A percentile compares a stretch with the other conserved stretches of the same genome.
These are phyloP conservation scores for Stellera chamaejasme DNA, from an alignment of 345 rosid species.

Conservation along the genomic window DNA sequence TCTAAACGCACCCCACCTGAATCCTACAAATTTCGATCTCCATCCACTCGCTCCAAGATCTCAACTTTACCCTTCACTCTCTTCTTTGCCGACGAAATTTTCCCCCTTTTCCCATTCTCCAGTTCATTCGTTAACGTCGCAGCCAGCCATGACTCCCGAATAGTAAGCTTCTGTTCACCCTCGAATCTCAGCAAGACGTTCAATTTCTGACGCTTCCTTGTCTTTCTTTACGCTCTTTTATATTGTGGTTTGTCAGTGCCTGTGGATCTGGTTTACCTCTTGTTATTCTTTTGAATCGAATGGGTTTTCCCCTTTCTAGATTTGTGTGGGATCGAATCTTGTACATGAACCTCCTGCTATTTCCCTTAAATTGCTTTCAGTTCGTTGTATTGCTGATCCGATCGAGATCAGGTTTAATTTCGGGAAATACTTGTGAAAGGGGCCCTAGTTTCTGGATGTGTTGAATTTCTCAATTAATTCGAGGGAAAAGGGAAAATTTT, in stretches of 20 bases:
- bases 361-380: no score
- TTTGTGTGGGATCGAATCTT: no score
- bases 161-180: slow-evolving; percentile 42
- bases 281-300: not conserved
- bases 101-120: slow-evolving; percentile 12
- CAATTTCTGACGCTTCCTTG: not conserved
- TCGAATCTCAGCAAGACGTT: not conserved
- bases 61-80: slow-evolving; percentile 7
- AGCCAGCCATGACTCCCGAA: slow-evolving; percentile 81
- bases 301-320: no score
- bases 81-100: slow-evolving; percentile 23
- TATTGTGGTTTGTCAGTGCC: not conserved
- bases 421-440: no score
- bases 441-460: no score
- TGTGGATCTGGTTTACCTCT: slow-evolving; percentile 5
- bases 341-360: no score
- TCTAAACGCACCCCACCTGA: not conserved
- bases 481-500: no score
- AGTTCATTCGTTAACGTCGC: slow-evolving; percentile 11
- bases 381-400: no score
- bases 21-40: not conserved
- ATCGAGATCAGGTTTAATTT: no score
- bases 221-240: not conserved
- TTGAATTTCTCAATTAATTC: no score
- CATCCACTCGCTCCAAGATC: slow-evolving; percentile 7